Percentiles rank a stretch among this genome's conserved stretches.
These are phyloP conservation scores for Wallacemonas sp. DNA, from an alignment of 208 protist genomes.

Conservation along the genomic window DNA sequence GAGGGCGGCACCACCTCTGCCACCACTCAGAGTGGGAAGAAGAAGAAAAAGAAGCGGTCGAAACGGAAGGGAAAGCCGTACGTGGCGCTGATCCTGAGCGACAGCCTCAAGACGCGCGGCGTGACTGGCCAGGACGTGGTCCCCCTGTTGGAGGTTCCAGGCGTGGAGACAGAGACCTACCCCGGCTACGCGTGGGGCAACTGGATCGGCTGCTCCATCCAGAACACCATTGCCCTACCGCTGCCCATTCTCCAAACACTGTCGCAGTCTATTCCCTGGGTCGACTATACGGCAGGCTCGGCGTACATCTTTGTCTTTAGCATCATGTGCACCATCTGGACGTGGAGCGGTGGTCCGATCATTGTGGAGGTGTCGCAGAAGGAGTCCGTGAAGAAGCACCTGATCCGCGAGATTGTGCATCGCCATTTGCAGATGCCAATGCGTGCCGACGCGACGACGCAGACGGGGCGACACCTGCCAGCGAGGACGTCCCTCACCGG, in stretches of 20 bases:
- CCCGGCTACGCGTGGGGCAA: slow-evolving; percentile 61
- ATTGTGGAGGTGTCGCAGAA: slow-evolving; percentile 61
- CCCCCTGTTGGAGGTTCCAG: slow-evolving; percentile 43
- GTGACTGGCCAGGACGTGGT: slow-evolving; percentile 63
- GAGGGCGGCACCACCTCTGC: background rate
- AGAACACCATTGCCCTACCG: slow-evolving; percentile 80
- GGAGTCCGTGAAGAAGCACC: slow-evolving; percentile 43
- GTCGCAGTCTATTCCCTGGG: slow-evolving; percentile 51
- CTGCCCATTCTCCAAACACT: slow-evolving; percentile 72
- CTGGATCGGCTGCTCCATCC: slow-evolving; percentile 59
- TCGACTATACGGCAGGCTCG: slow-evolving; percentile 46
- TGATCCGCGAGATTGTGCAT: slow-evolving; percentile 58
- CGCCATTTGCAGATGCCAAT: slow-evolving; percentile 43
- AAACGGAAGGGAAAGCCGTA: slow-evolving; percentile 38
- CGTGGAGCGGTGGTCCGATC: slow-evolving; percentile 56
- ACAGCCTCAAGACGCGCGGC: slow-evolving; percentile 39
- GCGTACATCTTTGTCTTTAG: slow-evolving; percentile 84
- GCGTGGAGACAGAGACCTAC: slow-evolving; percentile 54
- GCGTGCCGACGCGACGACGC: slow-evolving; percentile 60
- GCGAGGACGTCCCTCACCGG: background rate
- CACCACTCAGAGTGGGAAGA: slow-evolving; percentile 1
- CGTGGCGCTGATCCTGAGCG: slow-evolving; percentile 62
- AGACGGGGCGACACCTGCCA: slow-evolving; percentile 35
- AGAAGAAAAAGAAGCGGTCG: slow-evolving; percentile 23
- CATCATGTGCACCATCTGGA: slow-evolving; percentile 47